Conservation (phyloP, 345 rosid genomes). For the Murraya paniculata region DNA sequence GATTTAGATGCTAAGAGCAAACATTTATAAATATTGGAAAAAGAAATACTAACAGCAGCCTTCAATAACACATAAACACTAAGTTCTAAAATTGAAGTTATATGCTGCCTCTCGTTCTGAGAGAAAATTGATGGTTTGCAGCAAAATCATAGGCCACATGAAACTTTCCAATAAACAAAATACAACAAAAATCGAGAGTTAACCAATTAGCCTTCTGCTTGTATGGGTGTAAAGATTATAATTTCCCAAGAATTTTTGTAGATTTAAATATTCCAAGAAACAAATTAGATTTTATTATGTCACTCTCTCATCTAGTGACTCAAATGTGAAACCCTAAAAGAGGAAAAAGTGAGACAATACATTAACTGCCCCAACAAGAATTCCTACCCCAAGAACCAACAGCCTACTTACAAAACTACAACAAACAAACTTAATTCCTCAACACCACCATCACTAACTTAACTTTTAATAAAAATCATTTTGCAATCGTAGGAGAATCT, state of each 20-base stretch:
- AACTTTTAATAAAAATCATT: constrained; percentile 9
- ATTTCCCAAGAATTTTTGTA: background rate
- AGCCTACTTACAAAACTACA: background rate
- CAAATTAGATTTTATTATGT: background rate
- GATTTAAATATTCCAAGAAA: background rate
- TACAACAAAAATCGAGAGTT: background rate
- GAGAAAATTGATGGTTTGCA: background rate
- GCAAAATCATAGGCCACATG: background rate
- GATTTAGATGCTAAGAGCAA: background rate
- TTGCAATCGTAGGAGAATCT: constrained; percentile 11
- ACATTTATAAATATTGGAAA: background rate
- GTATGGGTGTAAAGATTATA: background rate
- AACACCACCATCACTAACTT: background rate
- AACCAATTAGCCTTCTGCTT: background rate
- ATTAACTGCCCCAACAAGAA: background rate
- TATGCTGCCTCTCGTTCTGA: background rate
- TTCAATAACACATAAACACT: background rate
- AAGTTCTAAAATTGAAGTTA: background rate
- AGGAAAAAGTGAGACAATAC: background rate
- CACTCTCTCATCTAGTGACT: background rate
- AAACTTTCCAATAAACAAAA: background rate
- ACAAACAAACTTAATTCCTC: background rate
- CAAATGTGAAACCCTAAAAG: background rate
- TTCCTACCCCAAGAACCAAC: background rate
- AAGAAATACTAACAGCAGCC: background rate